Evolutionary conservation across 108 stramenopile species (phyloP).

Genomic region (Hondaea fermentalgiana): DNA sequence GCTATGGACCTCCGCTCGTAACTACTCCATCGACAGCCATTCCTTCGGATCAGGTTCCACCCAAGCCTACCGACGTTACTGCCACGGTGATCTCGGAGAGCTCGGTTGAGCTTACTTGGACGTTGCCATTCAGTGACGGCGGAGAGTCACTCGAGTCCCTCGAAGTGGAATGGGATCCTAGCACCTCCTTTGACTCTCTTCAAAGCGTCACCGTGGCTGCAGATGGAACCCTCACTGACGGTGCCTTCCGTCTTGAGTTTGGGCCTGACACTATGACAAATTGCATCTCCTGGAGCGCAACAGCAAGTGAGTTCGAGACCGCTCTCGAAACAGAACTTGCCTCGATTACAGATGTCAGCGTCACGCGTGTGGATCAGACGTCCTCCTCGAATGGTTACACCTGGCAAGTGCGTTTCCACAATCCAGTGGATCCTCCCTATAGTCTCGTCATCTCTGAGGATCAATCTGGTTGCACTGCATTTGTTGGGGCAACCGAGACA

Average conservation of each 20-base stretch:
- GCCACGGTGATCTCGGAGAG: slow-evolving; percentile 26
- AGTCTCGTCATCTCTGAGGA: not conserved
- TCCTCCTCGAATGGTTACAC: not conserved
- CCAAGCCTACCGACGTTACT: slow-evolving; percentile 28
- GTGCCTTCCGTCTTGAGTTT: not conserved
- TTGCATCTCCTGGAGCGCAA: slow-evolving; percentile 56
- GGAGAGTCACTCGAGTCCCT: slow-evolving; percentile 58
- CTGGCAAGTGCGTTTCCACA: not conserved
- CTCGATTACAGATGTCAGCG: slow-evolving; percentile 1
- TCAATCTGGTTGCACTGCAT: not conserved
- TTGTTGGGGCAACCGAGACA: not conserved
- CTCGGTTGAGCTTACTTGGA: slow-evolving; percentile 45
- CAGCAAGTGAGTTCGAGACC: slow-evolving; percentile 39
- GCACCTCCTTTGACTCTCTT: slow-evolving; percentile 36
- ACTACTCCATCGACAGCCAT: slow-evolving; percentile 47
- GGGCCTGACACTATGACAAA: slow-evolving; percentile 13
- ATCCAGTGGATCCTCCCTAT: not conserved
- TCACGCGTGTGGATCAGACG: slow-evolving; percentile 31
- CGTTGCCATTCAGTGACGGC: slow-evolving; percentile 58
- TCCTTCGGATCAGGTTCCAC: slow-evolving; percentile 50
- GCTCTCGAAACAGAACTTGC: slow-evolving; percentile 31
- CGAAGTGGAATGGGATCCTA: slow-evolving; percentile 56
- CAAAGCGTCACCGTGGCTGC: not conserved
- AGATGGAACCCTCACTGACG: not conserved
- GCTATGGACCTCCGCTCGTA: slow-evolving; percentile 45